Evolutionary conservation across 2,329 filamentous ascomycete genomes (phyloP).

Genomic region (Pseudomassariella vexata): DNA sequence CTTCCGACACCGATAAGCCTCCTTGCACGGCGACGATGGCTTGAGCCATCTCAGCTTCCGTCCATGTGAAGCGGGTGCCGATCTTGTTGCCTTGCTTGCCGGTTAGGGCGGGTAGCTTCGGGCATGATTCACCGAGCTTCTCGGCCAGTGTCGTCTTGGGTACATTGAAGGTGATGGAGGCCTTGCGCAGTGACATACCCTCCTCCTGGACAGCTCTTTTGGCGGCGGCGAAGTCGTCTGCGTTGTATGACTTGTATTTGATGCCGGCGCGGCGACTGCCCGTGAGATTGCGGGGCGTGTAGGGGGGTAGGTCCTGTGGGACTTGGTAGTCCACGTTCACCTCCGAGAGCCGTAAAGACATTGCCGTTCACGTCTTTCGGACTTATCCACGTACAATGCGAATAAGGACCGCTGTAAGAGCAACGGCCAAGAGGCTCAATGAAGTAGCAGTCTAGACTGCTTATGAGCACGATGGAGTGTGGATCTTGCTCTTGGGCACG

Average conservation of each 20-base stretch:
- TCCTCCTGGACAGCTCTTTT: conserved; percentile 13
- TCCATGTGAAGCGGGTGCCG: conserved; percentile 11
- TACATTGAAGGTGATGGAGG: conserved; percentile 14
- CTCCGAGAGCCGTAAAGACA: no score
- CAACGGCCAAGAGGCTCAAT: no score
- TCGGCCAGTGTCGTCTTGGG: conserved; percentile 18
- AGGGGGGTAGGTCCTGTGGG: no score
- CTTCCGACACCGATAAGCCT: conserved; percentile 11
- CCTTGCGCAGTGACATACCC: conserved; percentile 17
- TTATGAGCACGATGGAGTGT: no score
- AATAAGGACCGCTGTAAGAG: no score
- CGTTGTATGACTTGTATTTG: conserved; percentile 17
- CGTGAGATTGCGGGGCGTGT: conserved; percentile 6
- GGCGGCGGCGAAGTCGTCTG: conserved; percentile 13
- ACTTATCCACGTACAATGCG: no score
- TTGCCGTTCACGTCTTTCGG: no score
- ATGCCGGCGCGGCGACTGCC: conserved; percentile 9
- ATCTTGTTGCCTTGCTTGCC: conserved; percentile 7
- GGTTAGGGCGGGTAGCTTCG: conserved; percentile 10
- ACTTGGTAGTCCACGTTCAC: no score
- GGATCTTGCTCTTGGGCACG: no score
- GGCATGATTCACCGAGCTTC: conserved; percentile 12
- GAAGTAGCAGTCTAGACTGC: no score
- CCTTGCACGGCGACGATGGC: conserved; percentile 13
- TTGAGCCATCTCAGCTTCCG: conserved; percentile 15